Percentiles rank a stretch among this genome's conserved stretches.
phyloP scores from a whole-genome alignment of 176 grass and related monocot species.

The Panicum miliaceum region DNA sequence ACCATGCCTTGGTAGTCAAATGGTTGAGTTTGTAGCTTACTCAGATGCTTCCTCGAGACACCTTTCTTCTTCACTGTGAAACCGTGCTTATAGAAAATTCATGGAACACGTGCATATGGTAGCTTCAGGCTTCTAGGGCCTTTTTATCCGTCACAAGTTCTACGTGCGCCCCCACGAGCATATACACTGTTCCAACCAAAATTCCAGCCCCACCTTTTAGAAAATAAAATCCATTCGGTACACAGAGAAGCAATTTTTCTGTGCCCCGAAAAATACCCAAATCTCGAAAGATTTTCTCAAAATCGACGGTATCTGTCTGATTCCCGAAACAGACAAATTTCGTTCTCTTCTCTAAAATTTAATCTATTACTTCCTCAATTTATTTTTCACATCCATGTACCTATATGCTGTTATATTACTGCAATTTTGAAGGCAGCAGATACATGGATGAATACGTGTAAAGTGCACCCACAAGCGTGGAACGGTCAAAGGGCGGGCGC shows the following conservation, averaged over 20 bases:
- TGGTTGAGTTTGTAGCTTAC: not conserved
- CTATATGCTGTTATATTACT: too few species aligned
- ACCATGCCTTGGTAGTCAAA: not conserved
- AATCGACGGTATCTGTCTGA: too few species aligned
- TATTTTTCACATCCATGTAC: too few species aligned
- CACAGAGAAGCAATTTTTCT: too few species aligned
- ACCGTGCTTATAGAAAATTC: not conserved
- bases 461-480: not conserved
- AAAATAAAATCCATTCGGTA: too few species aligned
- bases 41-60: not conserved
- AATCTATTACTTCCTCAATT: too few species aligned
- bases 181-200: not conserved
- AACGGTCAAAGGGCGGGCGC: constrained; percentile 17
- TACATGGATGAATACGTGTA: not conserved
- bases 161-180: not conserved
- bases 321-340: too few species aligned
- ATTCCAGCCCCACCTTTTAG: not conserved
- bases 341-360: too few species aligned
- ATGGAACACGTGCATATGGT: not conserved
- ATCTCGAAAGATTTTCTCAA: too few species aligned
- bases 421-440: too few species aligned
- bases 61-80: not conserved
- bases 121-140: not conserved
- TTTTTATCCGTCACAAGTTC: not conserved
- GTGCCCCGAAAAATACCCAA: too few species aligned